Conservation (phyloP, 140 eudicot species). For the Oenanthe javanica region DNA sequence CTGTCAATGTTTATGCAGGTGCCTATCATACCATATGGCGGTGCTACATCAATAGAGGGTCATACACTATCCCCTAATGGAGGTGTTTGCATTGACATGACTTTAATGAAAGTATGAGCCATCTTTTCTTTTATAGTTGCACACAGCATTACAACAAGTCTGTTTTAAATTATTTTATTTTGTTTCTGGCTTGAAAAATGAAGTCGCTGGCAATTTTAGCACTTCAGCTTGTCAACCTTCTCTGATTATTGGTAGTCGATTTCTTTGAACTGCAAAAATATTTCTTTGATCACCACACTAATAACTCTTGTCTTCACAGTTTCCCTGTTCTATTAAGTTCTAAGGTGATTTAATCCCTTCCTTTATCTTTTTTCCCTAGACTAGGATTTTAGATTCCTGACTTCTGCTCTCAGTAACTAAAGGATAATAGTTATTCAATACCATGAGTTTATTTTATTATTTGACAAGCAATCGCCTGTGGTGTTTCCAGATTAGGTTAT, state of each 20-base stretch:
- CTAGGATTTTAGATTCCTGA: neutral
- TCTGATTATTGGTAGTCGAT: neutral
- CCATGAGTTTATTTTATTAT: neutral
- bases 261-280: neutral
- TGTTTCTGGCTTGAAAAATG: neutral
- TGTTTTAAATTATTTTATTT: neutral
- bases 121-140: constrained; percentile 24
- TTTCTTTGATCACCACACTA: neutral
- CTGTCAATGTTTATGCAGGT: constrained; percentile 40
- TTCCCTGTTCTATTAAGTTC: neutral
- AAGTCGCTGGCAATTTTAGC: neutral
- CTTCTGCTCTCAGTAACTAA: neutral
- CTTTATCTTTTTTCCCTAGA: no score
- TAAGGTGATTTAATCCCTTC: neutral
- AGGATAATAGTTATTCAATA: neutral
- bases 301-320: neutral
- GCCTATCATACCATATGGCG: constrained; percentile 97
- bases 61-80: constrained; percentile 92
- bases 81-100: constrained; percentile 96
- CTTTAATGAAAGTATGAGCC: constrained; percentile 69
- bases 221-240: neutral
- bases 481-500: neutral
- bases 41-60: constrained; percentile 98
- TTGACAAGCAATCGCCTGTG: neutral
- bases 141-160: neutral